Evolutionary conservation across 495 filamentous ascomycete genomes (phyloP), one percentile per base, ranked within the genome.

Genomic region (Aspergillus homomorphus): DNA sequence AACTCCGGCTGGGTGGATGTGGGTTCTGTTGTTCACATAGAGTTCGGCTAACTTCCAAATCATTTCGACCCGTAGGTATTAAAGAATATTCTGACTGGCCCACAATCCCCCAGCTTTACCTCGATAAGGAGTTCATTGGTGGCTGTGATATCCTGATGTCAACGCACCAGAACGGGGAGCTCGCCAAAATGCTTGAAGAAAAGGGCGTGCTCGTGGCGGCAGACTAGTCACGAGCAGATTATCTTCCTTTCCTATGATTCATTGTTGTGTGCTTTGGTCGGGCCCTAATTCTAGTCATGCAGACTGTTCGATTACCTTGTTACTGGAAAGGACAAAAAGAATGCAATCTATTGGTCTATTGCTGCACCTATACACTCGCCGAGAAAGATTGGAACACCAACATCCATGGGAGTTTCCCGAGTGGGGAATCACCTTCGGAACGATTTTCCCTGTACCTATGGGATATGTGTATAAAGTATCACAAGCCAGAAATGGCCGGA

Each of bases 11-110:
- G 24, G 14, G 15, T n/a, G 15, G 21, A 26, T 22, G 3, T 12
- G 21, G 9, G 19, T 14, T 20, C 2, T 7, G 1, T 8, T n/a
- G 2, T 53, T 46, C 16, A 45, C 18, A 30, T 22, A 9, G 19
- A 30, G 18, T 58, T 38, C 24, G 30, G 26, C 48, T 53, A 53
- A 59, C 4, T 20, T 7, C 12, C 2, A 10, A 2, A 5, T 12
- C 7, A 7, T 38, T 9, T 14, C 33, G 10, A 14, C 6, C 12
- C 33, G 33, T 56, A 96, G 92, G 95, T 44, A 93, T 98, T 73
- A 98, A 98, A 71, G 92, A 98, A 70, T 98, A 91, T 80, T 96
- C 91, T 4, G 93, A 96, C 67, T 98, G 94, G 94, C 94, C 94
- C 9, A 98, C 94, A 21, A 98, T 98, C 70, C 94, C 94, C 1